Base-by-base conservation (phyloP, 345 rosid genomes). In the Eucalyptus globulus region DNA sequence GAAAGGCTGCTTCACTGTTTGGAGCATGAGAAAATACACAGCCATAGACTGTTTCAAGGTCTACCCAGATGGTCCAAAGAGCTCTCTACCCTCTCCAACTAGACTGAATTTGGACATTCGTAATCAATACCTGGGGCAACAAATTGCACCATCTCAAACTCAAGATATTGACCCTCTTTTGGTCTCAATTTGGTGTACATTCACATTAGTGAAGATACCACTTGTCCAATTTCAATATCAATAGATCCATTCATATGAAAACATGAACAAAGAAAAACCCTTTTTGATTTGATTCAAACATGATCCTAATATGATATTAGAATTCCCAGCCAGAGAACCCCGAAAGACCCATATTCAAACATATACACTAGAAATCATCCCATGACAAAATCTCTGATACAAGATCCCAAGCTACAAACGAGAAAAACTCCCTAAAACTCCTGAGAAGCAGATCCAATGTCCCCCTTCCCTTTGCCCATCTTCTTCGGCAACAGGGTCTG, bases 401-500 rank as follows among this genome's bases (percentile, higher is more conserved):
- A 83, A 51, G 50, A 26, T 11, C 56, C 56, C 51, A 49, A 34
- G 34, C 83, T 40, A 86, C 6, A 29, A 87, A 37, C 60, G 9
- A 16, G 6, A 26, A 49, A 24, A 2, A 44, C 43, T 5, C n/a
- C 60, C 88, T 93, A 94, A 69, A 93, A 94, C 90, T 96, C 98
- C 87, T 96, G 97, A 89, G 98, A 96, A 62, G 95, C 95, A 85
- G 98, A 96, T 24, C 95, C 95, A 86, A 94, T 93, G 7, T 95
- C 97, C 4, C 93, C 97, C 88, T 94, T 94, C 17, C 93, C 96
- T 50, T 92, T 92, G 26, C 94, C 94, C 34, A 58, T 21, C 89
- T 95, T 96, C 93, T 92, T 96, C 1, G 97, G 98, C 29, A 96
- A 94, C 3, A 96, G 94, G 10, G 92, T 94, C 91, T 93, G 96